Base-by-base conservation (phyloP, 352 stramenopile species). In the Globisporangium carolinianum region DNA sequence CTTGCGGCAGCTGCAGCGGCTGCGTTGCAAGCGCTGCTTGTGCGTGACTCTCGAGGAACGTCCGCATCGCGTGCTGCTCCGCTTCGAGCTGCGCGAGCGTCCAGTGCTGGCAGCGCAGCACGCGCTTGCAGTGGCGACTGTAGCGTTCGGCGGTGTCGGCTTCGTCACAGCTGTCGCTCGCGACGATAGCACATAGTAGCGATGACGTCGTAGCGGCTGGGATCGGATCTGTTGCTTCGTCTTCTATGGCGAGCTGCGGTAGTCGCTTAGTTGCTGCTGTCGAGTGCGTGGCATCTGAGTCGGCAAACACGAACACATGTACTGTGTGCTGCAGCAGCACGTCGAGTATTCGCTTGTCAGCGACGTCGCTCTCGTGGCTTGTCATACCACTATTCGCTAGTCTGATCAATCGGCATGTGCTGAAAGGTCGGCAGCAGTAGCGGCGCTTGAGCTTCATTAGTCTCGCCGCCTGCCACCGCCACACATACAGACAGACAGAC, bases 271-370 rank as follows among this genome's bases (percentile, higher is more conserved):
- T 11, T 47, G 42, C 42, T 7, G 10, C 12, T 47, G 42, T 35
- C 5, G 50, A 5, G 7, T 1, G 17, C 3, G 49, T 6, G 5
- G 15, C 47, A 15, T 9, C 8, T 32, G 24, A 32, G 24, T 32
- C 1, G 2, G 24, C 24, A n/a, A 35, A 86, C 82, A 41, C 83
- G 53, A 57, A 86, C 64, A 12, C 48, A 37, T 57, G 58, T 57
- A 89, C 77, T 15, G 75, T 84, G 57, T 65, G 57, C 35, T 58
- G 37, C 8, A 86, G 50, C 36, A 89, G 65, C 39, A 24, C 48
- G 35, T 89, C 79, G 42, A 86, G 48, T 5, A 75, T 47, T 24
- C 47, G 56, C 43, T 58, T 64, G 24, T 67, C 56, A 32, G 24
- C 24, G 17, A 47, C 11, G 17, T 43, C n/a, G 38, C 37, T 35